phyloP scores from a whole-genome alignment of 805 yeast genomes.

The Cyberlindnera veronae region DNA sequence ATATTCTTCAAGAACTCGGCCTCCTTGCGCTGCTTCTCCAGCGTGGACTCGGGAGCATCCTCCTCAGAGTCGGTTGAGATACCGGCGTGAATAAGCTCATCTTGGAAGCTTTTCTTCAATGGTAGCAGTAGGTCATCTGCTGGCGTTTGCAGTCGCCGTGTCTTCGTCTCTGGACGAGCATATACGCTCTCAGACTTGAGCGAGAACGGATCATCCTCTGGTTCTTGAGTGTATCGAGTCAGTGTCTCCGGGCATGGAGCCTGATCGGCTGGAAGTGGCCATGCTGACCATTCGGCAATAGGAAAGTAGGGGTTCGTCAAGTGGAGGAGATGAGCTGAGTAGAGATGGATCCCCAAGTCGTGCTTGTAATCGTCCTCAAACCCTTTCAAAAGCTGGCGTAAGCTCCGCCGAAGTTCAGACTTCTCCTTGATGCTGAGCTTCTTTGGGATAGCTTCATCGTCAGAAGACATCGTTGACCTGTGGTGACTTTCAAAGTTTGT shows the following conservation, averaged over 20 bases:
- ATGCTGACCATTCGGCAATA: conserved; percentile 45
- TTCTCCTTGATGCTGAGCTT: too few relatives aligned
- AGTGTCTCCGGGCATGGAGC: conserved; percentile 36
- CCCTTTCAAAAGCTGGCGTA: conserved; percentile 10
- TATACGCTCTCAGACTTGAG: not conserved
- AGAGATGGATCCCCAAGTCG: conserved; percentile 65
- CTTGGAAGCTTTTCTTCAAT: too few relatives aligned
- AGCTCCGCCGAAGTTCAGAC: too few relatives aligned
- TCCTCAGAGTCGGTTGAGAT: too few relatives aligned
- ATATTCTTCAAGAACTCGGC: too few relatives aligned
- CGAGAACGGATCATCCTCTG: conserved; percentile 1
- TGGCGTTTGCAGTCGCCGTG: not conserved
- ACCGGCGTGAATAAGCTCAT: too few relatives aligned
- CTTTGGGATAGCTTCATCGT: too few relatives aligned
- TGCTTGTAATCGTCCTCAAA: conserved; percentile 48
- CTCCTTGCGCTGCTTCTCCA: too few relatives aligned
- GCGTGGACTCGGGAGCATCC: too few relatives aligned
- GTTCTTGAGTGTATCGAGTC: conserved; percentile 8
- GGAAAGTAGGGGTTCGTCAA: conserved; percentile 35
- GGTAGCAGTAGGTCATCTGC: too few relatives aligned
- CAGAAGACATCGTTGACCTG: too few relatives aligned
- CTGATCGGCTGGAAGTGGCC: conserved; percentile 48
- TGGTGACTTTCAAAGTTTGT: too few relatives aligned
- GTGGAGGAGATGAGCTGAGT: conserved; percentile 48
- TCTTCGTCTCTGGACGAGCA: not conserved